These are phyloP conservation scores for Trichaptum fuscoviolaceum DNA, from an alignment of 768 basidiomycete species.

Conservation along the genomic window DNA sequence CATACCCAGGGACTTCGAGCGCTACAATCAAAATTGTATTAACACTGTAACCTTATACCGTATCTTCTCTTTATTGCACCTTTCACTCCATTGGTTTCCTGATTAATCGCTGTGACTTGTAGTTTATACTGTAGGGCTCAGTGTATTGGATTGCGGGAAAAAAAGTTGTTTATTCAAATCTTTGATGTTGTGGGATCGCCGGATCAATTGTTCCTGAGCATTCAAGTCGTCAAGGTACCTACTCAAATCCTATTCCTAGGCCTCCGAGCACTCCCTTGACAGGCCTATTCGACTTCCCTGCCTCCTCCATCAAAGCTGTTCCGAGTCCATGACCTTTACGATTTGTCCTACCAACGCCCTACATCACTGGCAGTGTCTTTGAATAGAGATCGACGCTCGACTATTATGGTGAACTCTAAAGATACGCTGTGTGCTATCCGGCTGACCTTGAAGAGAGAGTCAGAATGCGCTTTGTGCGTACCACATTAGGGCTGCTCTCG, in stretches of 20 bases:
- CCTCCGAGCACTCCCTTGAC: background rate
- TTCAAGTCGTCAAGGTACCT: background rate
- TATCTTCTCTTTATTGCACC: background rate
- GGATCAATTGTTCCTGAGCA: background rate
- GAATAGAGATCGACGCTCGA: background rate
- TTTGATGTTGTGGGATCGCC: no score
- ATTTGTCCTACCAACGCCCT: background rate
- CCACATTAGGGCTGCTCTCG: background rate
- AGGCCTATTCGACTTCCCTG: background rate
- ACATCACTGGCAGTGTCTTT: background rate
- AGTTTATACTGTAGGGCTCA: no score
- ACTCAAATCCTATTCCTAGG: background rate
- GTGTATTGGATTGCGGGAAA: no score
- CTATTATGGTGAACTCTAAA: background rate
- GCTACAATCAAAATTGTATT: background rate
- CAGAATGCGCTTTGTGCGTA: background rate
- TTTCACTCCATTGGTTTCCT: background rate
- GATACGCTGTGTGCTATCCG: background rate
- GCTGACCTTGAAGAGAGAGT: background rate
- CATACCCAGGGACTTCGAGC: constrained; percentile 1
- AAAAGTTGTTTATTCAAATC: no score
- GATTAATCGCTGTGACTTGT: background rate
- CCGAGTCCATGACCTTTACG: background rate
- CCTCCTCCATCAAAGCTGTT: background rate
- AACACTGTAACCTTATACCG: background rate